Percentiles rank a stretch among this genome's conserved stretches.
Evolutionary conservation across 768 basidiomycete species (phyloP).

Genomic region (Psilocybe cyanescens): DNA sequence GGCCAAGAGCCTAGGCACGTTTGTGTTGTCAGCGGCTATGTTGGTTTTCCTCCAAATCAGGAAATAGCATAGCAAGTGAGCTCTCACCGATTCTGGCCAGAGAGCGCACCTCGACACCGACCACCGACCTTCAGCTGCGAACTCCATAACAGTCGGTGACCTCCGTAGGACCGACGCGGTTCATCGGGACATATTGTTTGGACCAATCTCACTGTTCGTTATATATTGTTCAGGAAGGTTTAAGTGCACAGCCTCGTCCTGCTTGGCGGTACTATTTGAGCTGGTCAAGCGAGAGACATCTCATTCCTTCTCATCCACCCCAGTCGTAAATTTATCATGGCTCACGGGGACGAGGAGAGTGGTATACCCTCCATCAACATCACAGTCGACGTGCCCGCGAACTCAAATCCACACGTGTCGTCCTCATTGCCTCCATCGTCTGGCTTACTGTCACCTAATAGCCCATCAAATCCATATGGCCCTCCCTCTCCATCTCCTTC

Average conservation of each 20-base stretch:
- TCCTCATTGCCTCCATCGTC: conserved; percentile 17
- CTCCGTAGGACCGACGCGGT: too few relatives aligned
- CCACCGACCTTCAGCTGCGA: too few relatives aligned
- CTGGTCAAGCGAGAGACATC: background rate
- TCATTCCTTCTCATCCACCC: conserved; percentile 3
- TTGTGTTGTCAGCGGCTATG: too few relatives aligned
- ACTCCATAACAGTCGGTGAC: too few relatives aligned
- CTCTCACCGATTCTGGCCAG: too few relatives aligned
- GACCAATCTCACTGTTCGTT: too few relatives aligned
- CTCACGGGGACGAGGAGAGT: conserved; percentile 15
- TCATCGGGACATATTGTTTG: too few relatives aligned
- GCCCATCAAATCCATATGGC: conserved; percentile 12
- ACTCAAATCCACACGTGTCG: conserved; percentile 16
- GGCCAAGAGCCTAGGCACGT: too few relatives aligned
- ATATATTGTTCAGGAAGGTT: background rate
- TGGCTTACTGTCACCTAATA: conserved; percentile 25
- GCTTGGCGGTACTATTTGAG: conserved; percentile 5
- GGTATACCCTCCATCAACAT: conserved; percentile 37
- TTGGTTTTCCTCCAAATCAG: too few relatives aligned
- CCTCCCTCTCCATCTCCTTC: conserved; percentile 21
- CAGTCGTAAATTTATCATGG: conserved; percentile 18
- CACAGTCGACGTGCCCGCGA: conserved; percentile 26
- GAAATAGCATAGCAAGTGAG: too few relatives aligned
- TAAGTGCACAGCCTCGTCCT: conserved; percentile 5
- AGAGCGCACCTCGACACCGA: too few relatives aligned